phyloP scores from a whole-genome alignment of 2,329 filamentous ascomycete species.

The Fusarium newnesense region DNA sequence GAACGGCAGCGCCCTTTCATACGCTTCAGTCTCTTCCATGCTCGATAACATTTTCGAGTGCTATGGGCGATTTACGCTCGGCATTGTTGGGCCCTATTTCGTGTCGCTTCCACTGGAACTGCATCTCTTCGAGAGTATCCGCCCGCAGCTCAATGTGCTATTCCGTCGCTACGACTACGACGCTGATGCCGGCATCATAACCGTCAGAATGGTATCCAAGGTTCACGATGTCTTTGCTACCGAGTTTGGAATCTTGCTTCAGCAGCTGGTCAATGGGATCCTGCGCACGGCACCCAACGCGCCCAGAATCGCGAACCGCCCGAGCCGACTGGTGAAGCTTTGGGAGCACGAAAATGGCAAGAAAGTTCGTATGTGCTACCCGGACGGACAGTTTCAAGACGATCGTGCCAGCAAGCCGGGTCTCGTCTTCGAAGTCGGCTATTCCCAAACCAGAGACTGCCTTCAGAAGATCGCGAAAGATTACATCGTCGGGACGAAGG shows the following conservation, averaged over 20 bases:
- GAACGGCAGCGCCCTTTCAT: accelerated
- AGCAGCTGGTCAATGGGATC: neutral
- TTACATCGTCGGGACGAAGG: neutral
- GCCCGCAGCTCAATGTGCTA: neutral
- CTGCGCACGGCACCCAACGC: neutral
- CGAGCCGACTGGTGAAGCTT: neutral
- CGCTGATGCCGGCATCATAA: neutral
- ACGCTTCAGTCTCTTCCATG: neutral
- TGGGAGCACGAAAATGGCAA: neutral
- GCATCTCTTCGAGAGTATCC: neutral
- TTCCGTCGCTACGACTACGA: neutral
- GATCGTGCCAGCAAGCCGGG: neutral
- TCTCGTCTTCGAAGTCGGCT: neutral
- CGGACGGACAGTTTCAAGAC: neutral
- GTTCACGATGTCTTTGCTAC: neutral
- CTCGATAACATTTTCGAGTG: neutral
- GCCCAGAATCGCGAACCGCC: neutral
- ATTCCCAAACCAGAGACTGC: neutral
- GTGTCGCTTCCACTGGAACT: neutral
- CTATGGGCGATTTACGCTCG: neutral
- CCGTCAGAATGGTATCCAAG: neutral
- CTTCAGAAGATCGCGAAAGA: neutral
- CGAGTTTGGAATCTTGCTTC: neutral
- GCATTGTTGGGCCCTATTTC: neutral
- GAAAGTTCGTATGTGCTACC: neutral